Base-by-base conservation (phyloP, 257 asterid genomes). In the Nicotiana attenuata region DNA sequence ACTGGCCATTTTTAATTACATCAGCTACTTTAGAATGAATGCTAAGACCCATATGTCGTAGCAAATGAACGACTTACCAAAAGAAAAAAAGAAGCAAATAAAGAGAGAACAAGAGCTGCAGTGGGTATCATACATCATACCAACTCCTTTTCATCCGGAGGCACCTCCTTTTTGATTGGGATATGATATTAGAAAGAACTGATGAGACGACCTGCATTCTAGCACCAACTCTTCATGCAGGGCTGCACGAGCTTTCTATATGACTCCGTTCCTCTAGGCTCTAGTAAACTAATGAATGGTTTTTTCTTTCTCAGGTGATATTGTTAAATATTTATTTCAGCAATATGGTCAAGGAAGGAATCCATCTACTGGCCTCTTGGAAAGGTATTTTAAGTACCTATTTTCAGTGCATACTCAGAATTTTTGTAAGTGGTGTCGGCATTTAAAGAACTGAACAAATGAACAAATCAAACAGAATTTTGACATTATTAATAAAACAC, bases 311-410 rank as follows among this genome's bases (percentile, higher is more conserved):
- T 77, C 77, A 93, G 97, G 97, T 77, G 94, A 91, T 84, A 91
- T 93, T 76, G 97, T 93, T 26, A 91, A 84, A 81, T 93, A 91
- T 86, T 87, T 93, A 60, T 93, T 90, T 87, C 90, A 89, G 84
- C 92, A 90, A 59, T 93, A 93, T 85, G 97, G 95, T 76, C 91
- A 91, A 67, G 91, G 91, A 82, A 86, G 86, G 73, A 89, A 80
- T 47, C 95, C 97, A 15, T 88, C 97, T 65, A 81, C 86, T 81
- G 94, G 97, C 83, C 80, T 93, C 75, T 79, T 93, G 84, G 97
- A 91, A 87, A 93, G 97, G 97, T 93, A 81, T 28, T 76, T 28
- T 60, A 47, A 55, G 15, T 26, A 33, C 60, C 60, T 15, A 55
- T 14, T 19, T 53, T 35, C 41, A 35, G 41, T 35, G 9, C 41